Evolutionary conservation across 163 green algal species (phyloP), one percentile per base, ranked within the genome.

Genomic region (Dunaliella salina): DNA sequence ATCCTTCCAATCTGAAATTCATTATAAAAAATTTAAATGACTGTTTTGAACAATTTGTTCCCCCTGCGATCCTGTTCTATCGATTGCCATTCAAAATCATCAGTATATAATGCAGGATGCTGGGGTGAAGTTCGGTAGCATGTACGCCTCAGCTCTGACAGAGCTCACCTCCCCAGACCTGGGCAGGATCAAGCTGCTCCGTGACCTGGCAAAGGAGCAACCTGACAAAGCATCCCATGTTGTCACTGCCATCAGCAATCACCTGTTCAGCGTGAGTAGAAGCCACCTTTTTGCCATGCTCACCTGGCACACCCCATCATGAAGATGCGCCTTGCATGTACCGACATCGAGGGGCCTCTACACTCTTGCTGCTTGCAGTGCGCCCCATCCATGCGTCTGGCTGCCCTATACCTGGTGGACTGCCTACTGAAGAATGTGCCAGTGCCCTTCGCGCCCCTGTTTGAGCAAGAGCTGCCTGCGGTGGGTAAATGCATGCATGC

Each of bases 181-280:
- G 45, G 57, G 69, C 4, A 85, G 79, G 79, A 90, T 90, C 22
- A 85, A 88, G 4, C 87, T 86, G 0, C 83, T 90, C 20, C 87
- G 85, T 80, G 87, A 90, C 82, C 67, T 90, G 33, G 87, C 87
- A n/a, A 85, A 84, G 24, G 87, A 90, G 85, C 88, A 90, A 33
- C 0, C 29, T 1, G 32, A 50, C 0, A 85, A 90, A 69, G 85
- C 85, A 26, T 22, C 59, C 26, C 82, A 80, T 33, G 78, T 90
- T 0, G 85, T 90, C 8, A 22, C 59, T 5, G 85, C 85, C 17
- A 84, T 90, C 12, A 69, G 35, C 0, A 84, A 84, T 45, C 87
- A 90, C 30, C 69, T 88, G 8, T 84, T 85, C 20, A 83, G 80
- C 79, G 87, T 88, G n/a, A 80, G 84, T 20, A 15, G 80, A 26